These are phyloP conservation scores for Pezicula radicicola DNA, from an alignment of 2,329 filamentous ascomycete species.

Conservation along the genomic window DNA sequence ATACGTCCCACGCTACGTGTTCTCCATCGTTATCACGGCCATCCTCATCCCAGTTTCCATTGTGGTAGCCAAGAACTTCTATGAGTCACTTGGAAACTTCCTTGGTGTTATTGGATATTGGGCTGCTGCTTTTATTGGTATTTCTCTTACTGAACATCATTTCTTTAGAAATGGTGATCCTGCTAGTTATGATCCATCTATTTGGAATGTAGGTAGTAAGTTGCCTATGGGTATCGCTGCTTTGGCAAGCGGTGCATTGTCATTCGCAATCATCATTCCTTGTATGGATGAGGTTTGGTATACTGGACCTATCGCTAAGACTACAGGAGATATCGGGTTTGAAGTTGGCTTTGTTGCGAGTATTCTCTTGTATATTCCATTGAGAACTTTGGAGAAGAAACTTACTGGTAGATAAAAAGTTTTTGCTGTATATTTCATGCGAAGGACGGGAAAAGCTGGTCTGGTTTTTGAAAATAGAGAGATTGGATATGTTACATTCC, in stretches of 20 bases:
- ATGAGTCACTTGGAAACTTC: slow-evolving; percentile 56
- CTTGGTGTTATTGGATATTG: slow-evolving; percentile 66
- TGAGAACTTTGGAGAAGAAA: slow-evolving; percentile 35
- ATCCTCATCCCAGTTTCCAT: slow-evolving; percentile 59
- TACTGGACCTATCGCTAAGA: slow-evolving; percentile 59
- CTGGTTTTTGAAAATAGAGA: too few relatives aligned
- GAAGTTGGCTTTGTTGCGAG: slow-evolving; percentile 56
- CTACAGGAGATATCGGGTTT: slow-evolving; percentile 63
- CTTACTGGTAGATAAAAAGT: too few relatives aligned
- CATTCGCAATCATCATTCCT: slow-evolving; percentile 57
- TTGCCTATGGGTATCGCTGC: slow-evolving; percentile 61
- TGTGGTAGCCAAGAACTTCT: slow-evolving; percentile 51
- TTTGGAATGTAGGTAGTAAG: slow-evolving; percentile 52
- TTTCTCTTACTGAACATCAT: slow-evolving; percentile 63
- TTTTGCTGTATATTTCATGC: too few relatives aligned
- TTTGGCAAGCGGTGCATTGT: slow-evolving; percentile 50
- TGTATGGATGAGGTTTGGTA: slow-evolving; percentile 68
- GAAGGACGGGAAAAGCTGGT: too few relatives aligned
- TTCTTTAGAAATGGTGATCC: slow-evolving; percentile 53
- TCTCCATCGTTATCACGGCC: slow-evolving; percentile 53
- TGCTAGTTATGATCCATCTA: slow-evolving; percentile 50
- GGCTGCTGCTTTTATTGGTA: slow-evolving; percentile 66
- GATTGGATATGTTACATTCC: too few relatives aligned
- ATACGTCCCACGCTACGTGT: slow-evolving; percentile 53
- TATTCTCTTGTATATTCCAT: slow-evolving; percentile 39